Base-by-base conservation (phyloP, 225 moss, liverwort and hornwort genomes). In the Pseudoscleropodium purum region DNA sequence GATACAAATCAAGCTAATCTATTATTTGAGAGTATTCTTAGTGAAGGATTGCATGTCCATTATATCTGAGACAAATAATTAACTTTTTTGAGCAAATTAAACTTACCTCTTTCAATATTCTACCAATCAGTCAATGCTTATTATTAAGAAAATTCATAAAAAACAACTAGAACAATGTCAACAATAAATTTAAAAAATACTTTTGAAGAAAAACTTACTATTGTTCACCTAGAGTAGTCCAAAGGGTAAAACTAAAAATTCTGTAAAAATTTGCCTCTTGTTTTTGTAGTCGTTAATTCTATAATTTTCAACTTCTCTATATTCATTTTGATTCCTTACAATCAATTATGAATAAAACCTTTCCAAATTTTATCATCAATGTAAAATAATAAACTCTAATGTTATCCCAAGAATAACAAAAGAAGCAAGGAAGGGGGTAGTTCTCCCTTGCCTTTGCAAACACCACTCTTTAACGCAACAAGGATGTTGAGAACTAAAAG, bases 141-240 rank as follows among this genome's bases (percentile, higher is more conserved):
- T 29, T 27, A 4, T 29, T 4, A 3, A 17, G 10, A 74, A 26
- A 29, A 43, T 5, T 23, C 4, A 41, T 18, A 11, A 47, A 10
- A 29, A 18, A 47, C n/a, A 10, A 5, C 2, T 0, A 30, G 11
- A 47, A 7, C 18, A 75, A 47, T 47, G 6, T 49, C 31, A 47
- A 47, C 15, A 29, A 45, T 1, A 45, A 18, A 4, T 75, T 75
- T 12, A 12, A 47, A 18, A 47, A 47, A 47, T 47, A 11, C 2
- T 18, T 31, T 18, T 18, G 11, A 0, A 1, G 9, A 10, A 75
- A 33, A 49, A 1, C 3, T 75, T 31, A 11, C 0, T 31, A 0
- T 0, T 47, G 0, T 49, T 49, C 4, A 49, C 4, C 12, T 49
- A 19, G 12, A 75, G 2, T 11, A 49, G 4, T 75, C 4, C 12